Percentiles rank a stretch among this genome's conserved stretches.
Evolutionary conservation across 192 early-diverging fungal species (phyloP).

Genomic region (Coemansia sp.): DNA sequence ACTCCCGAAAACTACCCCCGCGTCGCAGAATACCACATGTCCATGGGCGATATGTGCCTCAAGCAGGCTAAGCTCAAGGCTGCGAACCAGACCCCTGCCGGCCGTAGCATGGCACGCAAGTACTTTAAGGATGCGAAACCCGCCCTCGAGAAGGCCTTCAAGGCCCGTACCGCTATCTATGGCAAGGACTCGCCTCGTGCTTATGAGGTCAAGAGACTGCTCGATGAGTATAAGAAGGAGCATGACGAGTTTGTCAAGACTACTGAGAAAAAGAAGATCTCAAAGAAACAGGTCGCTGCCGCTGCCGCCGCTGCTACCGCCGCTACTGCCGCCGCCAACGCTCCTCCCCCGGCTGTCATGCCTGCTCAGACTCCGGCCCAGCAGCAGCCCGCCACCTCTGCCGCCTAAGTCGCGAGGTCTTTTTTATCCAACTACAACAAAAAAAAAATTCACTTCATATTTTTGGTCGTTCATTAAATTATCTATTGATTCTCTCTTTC

Average conservation of each 20-base stretch:
- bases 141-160: slow-evolving; percentile 32
- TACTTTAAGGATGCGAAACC: slow-evolving; percentile 51
- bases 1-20: slow-evolving; percentile 62
- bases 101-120: slow-evolving; percentile 43
- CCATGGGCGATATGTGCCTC: slow-evolving; percentile 61
- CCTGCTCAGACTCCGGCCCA: background rate
- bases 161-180: slow-evolving; percentile 32
- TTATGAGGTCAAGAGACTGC: slow-evolving; percentile 29
- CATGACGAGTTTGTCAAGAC: slow-evolving; percentile 45
- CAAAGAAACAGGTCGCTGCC: slow-evolving; percentile 33
- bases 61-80: slow-evolving; percentile 57
- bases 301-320: slow-evolving; percentile 15
- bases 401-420: background rate
- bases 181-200: slow-evolving; percentile 44
- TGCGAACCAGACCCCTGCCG: slow-evolving; percentile 48
- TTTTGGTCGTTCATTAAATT: background rate
- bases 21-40: slow-evolving; percentile 60
- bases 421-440: background rate
- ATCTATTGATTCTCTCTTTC: background rate
- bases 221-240: slow-evolving; percentile 52
- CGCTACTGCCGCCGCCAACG: background rate
- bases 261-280: slow-evolving; percentile 45
- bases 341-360: background rate
- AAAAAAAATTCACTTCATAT: background rate
- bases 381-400: slow-evolving; percentile 3